These are phyloP conservation scores for Infundibulicybe gibba DNA, from an alignment of 768 basidiomycete genomes.

Conservation along the genomic window DNA sequence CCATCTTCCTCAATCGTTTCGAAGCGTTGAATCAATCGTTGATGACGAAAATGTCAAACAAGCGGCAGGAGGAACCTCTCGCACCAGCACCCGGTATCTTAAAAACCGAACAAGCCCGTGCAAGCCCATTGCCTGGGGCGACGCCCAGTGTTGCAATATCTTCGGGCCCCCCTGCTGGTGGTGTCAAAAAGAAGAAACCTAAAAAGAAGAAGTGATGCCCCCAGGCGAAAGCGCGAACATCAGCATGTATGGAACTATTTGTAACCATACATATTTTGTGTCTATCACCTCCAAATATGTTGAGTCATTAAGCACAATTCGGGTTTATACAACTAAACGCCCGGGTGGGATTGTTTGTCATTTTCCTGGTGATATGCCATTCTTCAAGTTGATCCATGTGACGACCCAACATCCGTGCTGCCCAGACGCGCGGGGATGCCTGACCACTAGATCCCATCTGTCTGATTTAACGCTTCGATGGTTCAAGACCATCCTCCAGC, in stretches of 20 bases:
- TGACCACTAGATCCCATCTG: too few relatives aligned
- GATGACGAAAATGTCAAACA: constrained; percentile 85
- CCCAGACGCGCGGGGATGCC: too few relatives aligned
- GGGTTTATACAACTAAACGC: too few relatives aligned
- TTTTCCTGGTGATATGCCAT: too few relatives aligned
- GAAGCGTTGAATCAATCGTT: constrained; percentile 85
- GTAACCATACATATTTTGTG: too few relatives aligned
- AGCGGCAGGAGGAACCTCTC: constrained; percentile 30
- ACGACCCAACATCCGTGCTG: too few relatives aligned
- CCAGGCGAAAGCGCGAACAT: constrained; percentile 2
- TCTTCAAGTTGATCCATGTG: too few relatives aligned
- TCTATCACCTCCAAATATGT: too few relatives aligned
- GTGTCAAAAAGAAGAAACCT: constrained; percentile 79
- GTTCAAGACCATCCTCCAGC: too few relatives aligned
- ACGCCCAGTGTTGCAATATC: constrained; percentile 26
- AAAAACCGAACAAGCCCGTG: constrained; percentile 17
- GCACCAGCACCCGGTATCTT: constrained; percentile 14
- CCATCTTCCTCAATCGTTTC: constrained; percentile 94
- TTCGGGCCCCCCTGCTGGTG: constrained; percentile 43
- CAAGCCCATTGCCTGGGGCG: constrained; percentile 24
- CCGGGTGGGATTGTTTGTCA: too few relatives aligned
- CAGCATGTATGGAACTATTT: constrained; percentile 6
- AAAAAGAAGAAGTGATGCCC: constrained; percentile 68
- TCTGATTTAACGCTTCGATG: too few relatives aligned
- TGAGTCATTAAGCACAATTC: too few relatives aligned